A percentile compares a stretch with the other conserved stretches of the same genome.
Conservation (phyloP, 208 protist species). For the Trypanosoma theileri region DNA sequence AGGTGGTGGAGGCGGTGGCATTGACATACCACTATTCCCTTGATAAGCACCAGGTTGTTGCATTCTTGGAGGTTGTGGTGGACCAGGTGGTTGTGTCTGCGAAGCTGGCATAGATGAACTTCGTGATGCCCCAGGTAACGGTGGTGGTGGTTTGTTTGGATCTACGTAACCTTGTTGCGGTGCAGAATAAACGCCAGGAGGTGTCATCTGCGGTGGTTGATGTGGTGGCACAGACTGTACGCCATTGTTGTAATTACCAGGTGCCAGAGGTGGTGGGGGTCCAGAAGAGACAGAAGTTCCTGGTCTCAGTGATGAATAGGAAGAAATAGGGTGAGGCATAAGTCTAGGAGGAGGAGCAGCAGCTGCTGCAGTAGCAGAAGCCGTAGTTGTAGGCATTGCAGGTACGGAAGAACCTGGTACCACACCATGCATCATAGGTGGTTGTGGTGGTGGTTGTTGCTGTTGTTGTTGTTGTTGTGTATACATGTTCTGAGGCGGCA, state of each 20-base stretch:
- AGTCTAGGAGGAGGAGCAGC: constrained; percentile 33
- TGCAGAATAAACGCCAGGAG: constrained; percentile 5
- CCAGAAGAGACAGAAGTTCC: neutral
- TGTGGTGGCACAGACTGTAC: constrained; percentile 8
- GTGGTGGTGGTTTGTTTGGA: neutral
- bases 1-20: neutral
- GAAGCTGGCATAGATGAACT: neutral
- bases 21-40: neutral
- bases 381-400: neutral
- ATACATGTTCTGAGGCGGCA: neutral
- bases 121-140: constrained; percentile 9
- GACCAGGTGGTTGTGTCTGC: neutral
- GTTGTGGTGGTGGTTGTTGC: constrained; percentile 21
- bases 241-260: constrained; percentile 13
- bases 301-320: constrained; percentile 53
- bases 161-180: constrained; percentile 13
- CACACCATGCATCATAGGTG: neutral
- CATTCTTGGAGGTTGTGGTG: constrained; percentile 1
- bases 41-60: neutral
- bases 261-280: constrained; percentile 18
- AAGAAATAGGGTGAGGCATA: constrained; percentile 69
- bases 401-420: neutral
- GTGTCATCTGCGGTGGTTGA: constrained; percentile 11
- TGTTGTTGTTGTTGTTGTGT: neutral
- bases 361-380: neutral